Conservation (phyloP, 164 flowering plant genomes). For the Echeveria elegans region DNA sequence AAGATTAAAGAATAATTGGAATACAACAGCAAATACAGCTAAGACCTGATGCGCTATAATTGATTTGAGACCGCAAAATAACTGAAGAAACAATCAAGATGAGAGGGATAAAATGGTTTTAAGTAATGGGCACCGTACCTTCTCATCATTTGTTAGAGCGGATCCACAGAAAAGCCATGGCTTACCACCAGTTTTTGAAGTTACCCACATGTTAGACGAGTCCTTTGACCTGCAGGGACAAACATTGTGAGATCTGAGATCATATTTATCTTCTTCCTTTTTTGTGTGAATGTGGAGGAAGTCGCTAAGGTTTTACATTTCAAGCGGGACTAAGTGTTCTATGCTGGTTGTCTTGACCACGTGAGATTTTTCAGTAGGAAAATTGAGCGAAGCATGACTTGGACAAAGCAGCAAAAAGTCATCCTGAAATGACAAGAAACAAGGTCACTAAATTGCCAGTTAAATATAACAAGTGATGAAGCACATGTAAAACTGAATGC, state of each 20-base stretch:
- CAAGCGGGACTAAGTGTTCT: conserved; percentile 7
- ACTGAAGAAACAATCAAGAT: neutral
- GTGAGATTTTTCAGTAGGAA: conserved; percentile 54
- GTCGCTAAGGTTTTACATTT: conserved; percentile 18
- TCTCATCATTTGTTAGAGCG: conserved; percentile 57
- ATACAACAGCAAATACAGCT: neutral
- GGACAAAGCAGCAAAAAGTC: conserved; percentile 69
- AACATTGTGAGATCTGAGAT: neutral
- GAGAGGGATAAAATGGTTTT: neutral
- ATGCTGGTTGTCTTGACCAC: conserved; percentile 14
- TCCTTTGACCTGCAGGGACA: conserved; percentile 15
- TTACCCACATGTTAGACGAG: conserved; percentile 19
- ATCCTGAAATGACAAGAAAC: conserved; percentile 32
- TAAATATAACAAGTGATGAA: neutral
- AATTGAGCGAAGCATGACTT: conserved; percentile 39
- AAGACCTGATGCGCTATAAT: neutral
- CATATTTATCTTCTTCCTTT: neutral
- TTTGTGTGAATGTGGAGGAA: neutral
- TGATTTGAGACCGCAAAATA: neutral
- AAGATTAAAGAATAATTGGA: neutral
- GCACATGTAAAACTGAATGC: neutral
- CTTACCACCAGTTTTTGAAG: conserved; percentile 21
- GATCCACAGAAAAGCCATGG: conserved; percentile 73
- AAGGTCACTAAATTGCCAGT: neutral
- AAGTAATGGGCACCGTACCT: conserved; percentile 35